Conservation (phyloP, 331 rosid genomes). For the Ulmus americana region DNA sequence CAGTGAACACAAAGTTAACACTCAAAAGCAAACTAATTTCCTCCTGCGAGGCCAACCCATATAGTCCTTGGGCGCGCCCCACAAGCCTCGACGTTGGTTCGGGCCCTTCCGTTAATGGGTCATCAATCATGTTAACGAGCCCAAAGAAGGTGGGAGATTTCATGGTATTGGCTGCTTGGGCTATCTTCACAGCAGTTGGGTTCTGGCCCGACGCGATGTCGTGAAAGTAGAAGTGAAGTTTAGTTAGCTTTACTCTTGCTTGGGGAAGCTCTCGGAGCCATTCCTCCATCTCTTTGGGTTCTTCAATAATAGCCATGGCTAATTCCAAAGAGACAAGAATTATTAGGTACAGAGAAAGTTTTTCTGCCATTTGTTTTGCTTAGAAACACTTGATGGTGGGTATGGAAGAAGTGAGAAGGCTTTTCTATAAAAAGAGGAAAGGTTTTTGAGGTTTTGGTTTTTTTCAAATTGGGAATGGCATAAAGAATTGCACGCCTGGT, state of each 20-base stretch:
- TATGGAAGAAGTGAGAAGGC: too few relatives aligned
- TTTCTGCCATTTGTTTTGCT: too few relatives aligned
- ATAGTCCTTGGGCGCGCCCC: slow-evolving; percentile 11
- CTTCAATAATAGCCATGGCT: neutral
- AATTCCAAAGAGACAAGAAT: too few relatives aligned
- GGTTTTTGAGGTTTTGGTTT: too few relatives aligned
- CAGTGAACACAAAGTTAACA: slow-evolving; percentile 4
- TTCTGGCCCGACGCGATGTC: slow-evolving; percentile 1
- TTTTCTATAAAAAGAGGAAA: too few relatives aligned
- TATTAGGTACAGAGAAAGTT: too few relatives aligned
- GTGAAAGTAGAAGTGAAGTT: slow-evolving; percentile 17
- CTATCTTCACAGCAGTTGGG: neutral
- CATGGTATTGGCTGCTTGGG: neutral
- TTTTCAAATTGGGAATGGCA: too few relatives aligned
- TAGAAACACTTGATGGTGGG: too few relatives aligned
- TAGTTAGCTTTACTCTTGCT: slow-evolving; percentile 8
- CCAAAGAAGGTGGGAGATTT: slow-evolving; percentile 1
- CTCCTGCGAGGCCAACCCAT: slow-evolving; percentile 8
- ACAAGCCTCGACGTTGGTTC: neutral
- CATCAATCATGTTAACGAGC: slow-evolving; percentile 7
- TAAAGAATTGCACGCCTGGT: too few relatives aligned
- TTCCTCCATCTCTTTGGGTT: neutral
- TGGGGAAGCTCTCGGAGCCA: slow-evolving; percentile 5
- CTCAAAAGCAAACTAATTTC: neutral
- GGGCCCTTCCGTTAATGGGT: neutral